Conservation (phyloP, 768 basidiomycete genomes). For the Xanthoconium stramineum region DNA sequence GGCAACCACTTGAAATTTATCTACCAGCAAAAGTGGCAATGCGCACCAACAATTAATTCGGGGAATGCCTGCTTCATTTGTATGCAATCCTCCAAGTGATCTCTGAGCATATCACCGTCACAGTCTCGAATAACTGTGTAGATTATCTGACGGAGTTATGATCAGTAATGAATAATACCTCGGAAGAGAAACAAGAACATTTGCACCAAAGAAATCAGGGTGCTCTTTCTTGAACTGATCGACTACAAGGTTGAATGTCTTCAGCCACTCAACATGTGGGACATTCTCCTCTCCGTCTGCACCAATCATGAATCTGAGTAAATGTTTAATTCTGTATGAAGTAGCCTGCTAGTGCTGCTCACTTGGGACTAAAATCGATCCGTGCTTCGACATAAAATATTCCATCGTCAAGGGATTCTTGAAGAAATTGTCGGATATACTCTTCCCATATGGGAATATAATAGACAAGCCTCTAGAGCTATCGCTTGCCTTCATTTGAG, state of each 20-base stretch:
- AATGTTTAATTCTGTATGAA: background rate
- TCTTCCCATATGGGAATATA: conserved; percentile 57
- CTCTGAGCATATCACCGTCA: conserved; percentile 53
- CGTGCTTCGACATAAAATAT: conserved; percentile 70
- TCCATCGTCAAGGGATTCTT: conserved; percentile 63
- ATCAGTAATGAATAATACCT: background rate
- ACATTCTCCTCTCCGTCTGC: conserved; percentile 55
- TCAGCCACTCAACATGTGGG: conserved; percentile 57
- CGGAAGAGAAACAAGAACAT: conserved; percentile 35
- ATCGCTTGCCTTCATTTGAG: background rate
- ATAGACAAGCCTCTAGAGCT: conserved; percentile 35
- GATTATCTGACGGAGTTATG: conserved; percentile 49
- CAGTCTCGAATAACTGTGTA: conserved; percentile 62
- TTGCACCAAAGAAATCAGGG: conserved; percentile 65
- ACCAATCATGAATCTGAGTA: conserved; percentile 50
- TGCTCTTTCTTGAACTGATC: conserved; percentile 54
- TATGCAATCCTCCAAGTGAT: conserved; percentile 74
- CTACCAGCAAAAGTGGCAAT: background rate
- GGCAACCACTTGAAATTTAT: background rate
- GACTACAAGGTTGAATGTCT: conserved; percentile 49
- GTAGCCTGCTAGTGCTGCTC: conserved; percentile 12
- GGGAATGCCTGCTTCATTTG: conserved; percentile 71
- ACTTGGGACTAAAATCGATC: conserved; percentile 63
- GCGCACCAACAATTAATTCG: conserved; percentile 61
- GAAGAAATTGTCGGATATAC: conserved; percentile 63